A percentile compares a stretch with the other conserved stretches of the same genome.
Evolutionary conservation across 257 asterid genomes (phyloP).

Genomic region (Gentiana straminea): DNA sequence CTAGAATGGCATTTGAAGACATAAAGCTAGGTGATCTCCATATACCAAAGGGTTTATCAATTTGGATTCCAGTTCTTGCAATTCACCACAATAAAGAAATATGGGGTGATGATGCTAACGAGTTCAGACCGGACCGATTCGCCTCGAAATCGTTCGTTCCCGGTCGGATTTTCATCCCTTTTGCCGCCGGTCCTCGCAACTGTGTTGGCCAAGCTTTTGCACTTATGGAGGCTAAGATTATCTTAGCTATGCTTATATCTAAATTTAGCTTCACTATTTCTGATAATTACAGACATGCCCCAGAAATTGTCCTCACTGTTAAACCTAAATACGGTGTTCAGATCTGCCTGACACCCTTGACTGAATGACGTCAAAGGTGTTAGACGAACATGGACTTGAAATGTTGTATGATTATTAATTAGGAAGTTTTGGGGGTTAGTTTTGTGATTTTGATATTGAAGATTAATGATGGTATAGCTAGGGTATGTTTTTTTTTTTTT

Average conservation of each 20-base stretch:
- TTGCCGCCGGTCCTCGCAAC: slow-evolving; percentile 88
- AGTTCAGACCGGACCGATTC: slow-evolving; percentile 69
- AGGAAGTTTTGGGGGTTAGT: too few species aligned
- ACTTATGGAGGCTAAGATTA: slow-evolving; percentile 87
- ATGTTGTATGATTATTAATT: too few species aligned
- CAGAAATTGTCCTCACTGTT: slow-evolving; percentile 57
- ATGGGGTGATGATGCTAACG: slow-evolving; percentile 86
- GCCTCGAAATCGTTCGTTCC: slow-evolving; percentile 30
- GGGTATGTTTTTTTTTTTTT: too few species aligned
- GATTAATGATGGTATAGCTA: too few species aligned
- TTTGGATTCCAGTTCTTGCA: slow-evolving; percentile 89
- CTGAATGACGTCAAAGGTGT: background rate
- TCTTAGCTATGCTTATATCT: slow-evolving; percentile 76
- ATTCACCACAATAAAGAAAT: slow-evolving; percentile 68
- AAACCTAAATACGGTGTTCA: slow-evolving; percentile 94
- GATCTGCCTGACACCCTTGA: slow-evolving; percentile 44
- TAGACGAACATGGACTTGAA: too few species aligned
- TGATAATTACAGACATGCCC: slow-evolving; percentile 79
- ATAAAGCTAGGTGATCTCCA: slow-evolving; percentile 63
- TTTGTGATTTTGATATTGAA: too few species aligned
- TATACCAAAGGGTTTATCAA: slow-evolving; percentile 80
- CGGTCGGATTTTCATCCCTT: slow-evolving; percentile 71
- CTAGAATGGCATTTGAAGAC: slow-evolving; percentile 93
- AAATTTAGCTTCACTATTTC: slow-evolving; percentile 58
- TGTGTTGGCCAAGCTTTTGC: slow-evolving; percentile 91